Evolutionary conservation across 169 alveolate species (phyloP).

Genomic region (Eimeria tenella): DNA sequence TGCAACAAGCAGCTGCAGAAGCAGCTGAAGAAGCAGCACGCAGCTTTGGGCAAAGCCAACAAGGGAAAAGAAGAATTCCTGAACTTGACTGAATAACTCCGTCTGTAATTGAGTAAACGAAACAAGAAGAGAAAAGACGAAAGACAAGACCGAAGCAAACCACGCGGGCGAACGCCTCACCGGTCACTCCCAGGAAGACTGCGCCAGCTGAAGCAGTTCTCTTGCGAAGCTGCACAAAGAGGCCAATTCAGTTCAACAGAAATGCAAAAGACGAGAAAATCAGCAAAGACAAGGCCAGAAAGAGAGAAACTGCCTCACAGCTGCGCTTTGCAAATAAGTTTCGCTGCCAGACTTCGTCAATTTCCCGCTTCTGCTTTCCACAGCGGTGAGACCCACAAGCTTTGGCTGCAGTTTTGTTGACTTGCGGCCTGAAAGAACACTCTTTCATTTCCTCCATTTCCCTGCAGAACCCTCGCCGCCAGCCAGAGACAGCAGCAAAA

Average conservation of each 20-base stretch:
- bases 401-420: neutral
- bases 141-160: neutral
- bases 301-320: no score
- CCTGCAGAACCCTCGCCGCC: neutral
- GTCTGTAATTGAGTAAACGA: neutral
- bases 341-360: no score
- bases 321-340: no score
- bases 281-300: neutral
- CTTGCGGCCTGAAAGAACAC: conserved; percentile 38
- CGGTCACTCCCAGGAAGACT: conserved; percentile 31
- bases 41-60: neutral
- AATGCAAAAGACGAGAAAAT: neutral
- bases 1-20: neutral
- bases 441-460: conserved; percentile 42
- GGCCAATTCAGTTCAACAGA: neutral
- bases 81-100: no score
- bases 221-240: neutral
- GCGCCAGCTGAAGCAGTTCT: conserved; percentile 10
- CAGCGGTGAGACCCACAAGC: no score
- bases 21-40: neutral
- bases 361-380: no score
- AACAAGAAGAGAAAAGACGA: neutral
- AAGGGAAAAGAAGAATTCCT: no score
- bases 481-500: neutral
- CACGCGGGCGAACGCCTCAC: neutral